A percentile compares a stretch with the other conserved stretches of the same genome.
These are phyloP conservation scores for Aspergillus indologenus DNA, from an alignment of 495 filamentous ascomycete species.

Conservation along the genomic window DNA sequence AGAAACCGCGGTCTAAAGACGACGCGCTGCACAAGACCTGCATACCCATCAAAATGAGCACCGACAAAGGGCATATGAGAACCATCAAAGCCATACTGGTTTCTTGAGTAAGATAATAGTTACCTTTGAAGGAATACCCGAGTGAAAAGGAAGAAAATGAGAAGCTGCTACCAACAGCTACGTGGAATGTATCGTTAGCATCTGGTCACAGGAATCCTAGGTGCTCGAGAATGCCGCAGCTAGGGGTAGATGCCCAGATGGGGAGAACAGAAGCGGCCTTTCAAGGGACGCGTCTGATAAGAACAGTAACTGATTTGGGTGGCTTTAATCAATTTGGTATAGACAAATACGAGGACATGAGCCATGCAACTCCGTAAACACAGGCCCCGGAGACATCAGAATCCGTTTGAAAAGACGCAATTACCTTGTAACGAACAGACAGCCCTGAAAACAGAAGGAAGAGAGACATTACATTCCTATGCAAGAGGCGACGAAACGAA, in stretches of 20 bases:
- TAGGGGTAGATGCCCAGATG: constrained; percentile 10
- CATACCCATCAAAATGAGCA: constrained; percentile 22
- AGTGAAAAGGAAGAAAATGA: constrained; percentile 6
- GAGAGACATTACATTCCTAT: constrained; percentile 2
- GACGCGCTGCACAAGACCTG: constrained; percentile 21
- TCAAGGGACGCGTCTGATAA: neutral
- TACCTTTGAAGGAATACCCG: neutral
- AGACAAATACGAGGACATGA: neutral
- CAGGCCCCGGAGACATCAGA: neutral
- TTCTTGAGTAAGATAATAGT: constrained; percentile 13
- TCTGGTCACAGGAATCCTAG: constrained; percentile 5
- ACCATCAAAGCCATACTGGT: constrained; percentile 23
- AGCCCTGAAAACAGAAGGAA: constrained; percentile 1
- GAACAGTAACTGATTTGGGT: neutral
- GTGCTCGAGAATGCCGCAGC: constrained; percentile 10
- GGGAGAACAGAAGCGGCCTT: neutral
- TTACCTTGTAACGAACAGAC: constrained; percentile 6
- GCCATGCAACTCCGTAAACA: neutral
- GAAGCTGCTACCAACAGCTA: constrained; percentile 13
- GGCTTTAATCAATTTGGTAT: neutral
- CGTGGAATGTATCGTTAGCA: constrained; percentile 14
- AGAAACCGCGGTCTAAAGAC: constrained; percentile 29
- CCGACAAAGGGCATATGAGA: constrained; percentile 19
- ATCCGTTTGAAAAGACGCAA: neutral
- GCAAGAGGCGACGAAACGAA: constrained; percentile 9